These are phyloP conservation scores for Thelonectria blattea DNA, from an alignment of 2,329 filamentous ascomycete genomes.

Conservation along the genomic window DNA sequence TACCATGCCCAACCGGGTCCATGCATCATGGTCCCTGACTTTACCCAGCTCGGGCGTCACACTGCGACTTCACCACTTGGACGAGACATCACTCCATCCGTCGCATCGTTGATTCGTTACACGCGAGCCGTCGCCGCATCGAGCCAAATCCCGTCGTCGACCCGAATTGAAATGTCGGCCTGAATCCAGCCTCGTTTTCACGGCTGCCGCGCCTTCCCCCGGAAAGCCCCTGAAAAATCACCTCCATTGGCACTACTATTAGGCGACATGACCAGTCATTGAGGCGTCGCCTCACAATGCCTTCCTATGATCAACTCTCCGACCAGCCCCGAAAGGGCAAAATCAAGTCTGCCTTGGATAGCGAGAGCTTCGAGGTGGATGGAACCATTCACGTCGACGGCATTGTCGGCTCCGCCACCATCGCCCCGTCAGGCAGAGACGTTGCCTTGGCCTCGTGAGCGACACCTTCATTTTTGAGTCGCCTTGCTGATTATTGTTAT, in stretches of 20 bases:
- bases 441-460: conserved; percentile 82
- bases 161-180: conserved; percentile 1
- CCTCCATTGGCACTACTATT: conserved; percentile 11
- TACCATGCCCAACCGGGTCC: neutral
- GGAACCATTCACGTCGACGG: conserved; percentile 82
- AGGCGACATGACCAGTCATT: conserved; percentile 36
- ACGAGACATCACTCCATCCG: conserved; percentile 5
- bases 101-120: neutral
- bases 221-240: conserved; percentile 7
- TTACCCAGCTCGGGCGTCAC: conserved; percentile 13
- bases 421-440: conserved; percentile 89
- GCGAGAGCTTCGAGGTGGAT: conserved; percentile 85
- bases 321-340: conserved; percentile 62
- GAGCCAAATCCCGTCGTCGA: neutral
- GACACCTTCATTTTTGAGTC: conserved; percentile 10
- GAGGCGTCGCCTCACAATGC: conserved; percentile 48
- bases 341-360: conserved; percentile 76
- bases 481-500: conserved; percentile 8
- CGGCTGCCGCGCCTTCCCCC: conserved; percentile 26
- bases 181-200: conserved; percentile 4
- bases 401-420: conserved; percentile 87
- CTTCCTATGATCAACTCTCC: conserved; percentile 52
- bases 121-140: conserved; percentile 1
- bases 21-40: conserved; percentile 9
- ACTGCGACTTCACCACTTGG: conserved; percentile 12